Base-by-base conservation (phyloP, 2,329 filamentous ascomycete species). In the Epichloe elymi region DNA sequence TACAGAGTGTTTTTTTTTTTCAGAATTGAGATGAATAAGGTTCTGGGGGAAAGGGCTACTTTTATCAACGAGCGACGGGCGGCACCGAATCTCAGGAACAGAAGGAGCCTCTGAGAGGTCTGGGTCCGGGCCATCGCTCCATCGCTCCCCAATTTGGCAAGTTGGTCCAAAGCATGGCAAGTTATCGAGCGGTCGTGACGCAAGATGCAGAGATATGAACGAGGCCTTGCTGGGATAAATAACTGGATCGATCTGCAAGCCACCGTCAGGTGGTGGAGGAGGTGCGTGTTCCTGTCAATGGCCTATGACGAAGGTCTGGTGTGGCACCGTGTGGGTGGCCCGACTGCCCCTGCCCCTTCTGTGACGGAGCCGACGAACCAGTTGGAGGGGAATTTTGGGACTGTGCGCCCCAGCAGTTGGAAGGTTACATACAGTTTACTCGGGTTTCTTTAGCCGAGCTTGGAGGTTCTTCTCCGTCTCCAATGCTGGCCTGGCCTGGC, bases 231-330 rank as follows among this genome's bases (percentile, higher is more conserved):
- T 3, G 26, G 10, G 19, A 45, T 44, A 30, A 26, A 49, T 44
- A 36, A 50, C 48, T 51, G 49, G 49, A 51, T 40, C 49, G 49
- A 51, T 40, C 49, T 40, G 38, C 43, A 51, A 41, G 49, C 49
- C 49, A 51, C 49, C 49, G 19, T 33, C n/a, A 30, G 20, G 10
- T 26, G 10, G 19, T 10, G 44, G 37, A 46, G 49, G 43, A 42
- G 43, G 43, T 36, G 37, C 43, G 44, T 47, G 44, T 37, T 36
- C n/a, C 37, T 26, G 49, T 40, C 49, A 46, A 46, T 46, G 35
- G 42, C 41, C 39, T 20, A 36, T 14, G 15, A 35, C n/a, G 10
- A 38, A 2, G 37, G 37, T 38, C n/a, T 38, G 12, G 14, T 38
- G 37, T 38, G 37, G 37, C 37, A 5, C 37, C 30, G 30, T 11